A percentile compares a stretch with the other conserved stretches of the same genome.
Conservation (phyloP, 1,284 basidiomycete species). For the Agroathelia rolfsii region DNA sequence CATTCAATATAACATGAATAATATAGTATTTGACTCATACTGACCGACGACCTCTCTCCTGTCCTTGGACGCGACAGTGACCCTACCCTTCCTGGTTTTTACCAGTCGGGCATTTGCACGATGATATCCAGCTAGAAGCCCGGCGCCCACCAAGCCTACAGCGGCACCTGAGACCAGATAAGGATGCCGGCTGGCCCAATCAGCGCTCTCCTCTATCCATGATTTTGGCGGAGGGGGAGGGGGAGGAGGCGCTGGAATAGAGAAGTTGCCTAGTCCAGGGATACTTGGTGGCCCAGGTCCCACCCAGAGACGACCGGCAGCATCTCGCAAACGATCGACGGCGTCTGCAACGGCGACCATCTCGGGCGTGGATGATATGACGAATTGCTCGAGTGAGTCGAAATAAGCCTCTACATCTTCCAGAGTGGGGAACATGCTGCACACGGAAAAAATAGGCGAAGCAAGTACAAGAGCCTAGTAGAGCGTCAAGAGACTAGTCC, state of each 20-base stretch:
- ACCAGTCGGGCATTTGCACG: conserved; percentile 18
- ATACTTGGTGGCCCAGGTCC: conserved; percentile 56
- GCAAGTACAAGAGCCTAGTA: neutral
- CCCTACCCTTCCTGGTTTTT: conserved; percentile 25
- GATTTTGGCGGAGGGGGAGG: conserved; percentile 38
- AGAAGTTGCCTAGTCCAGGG: conserved; percentile 59
- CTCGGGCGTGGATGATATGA: conserved; percentile 51
- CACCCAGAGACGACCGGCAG: conserved; percentile 55
- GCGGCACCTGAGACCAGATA: conserved; percentile 45
- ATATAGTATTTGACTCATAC: conserved; percentile 26
- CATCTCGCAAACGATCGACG: too few relatives aligned
- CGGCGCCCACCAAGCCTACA: conserved; percentile 45
- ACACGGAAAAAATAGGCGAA: too few relatives aligned
- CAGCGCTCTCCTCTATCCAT: conserved; percentile 33
- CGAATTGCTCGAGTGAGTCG: conserved; percentile 52
- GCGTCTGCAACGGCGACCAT: conserved; percentile 55
- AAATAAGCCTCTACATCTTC: conserved; percentile 67
- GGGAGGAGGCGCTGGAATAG: conserved; percentile 53
- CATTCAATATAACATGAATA: too few relatives aligned
- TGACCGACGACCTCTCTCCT: conserved; percentile 63
- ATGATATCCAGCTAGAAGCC: conserved; percentile 49
- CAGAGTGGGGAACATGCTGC: conserved; percentile 31
- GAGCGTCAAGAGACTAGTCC: neutral
- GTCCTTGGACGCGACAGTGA: conserved; percentile 27
- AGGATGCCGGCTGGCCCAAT: conserved; percentile 49